These are phyloP conservation scores for Camelina neglecta DNA, from an alignment of 345 rosid genomes.

Conservation along the genomic window DNA sequence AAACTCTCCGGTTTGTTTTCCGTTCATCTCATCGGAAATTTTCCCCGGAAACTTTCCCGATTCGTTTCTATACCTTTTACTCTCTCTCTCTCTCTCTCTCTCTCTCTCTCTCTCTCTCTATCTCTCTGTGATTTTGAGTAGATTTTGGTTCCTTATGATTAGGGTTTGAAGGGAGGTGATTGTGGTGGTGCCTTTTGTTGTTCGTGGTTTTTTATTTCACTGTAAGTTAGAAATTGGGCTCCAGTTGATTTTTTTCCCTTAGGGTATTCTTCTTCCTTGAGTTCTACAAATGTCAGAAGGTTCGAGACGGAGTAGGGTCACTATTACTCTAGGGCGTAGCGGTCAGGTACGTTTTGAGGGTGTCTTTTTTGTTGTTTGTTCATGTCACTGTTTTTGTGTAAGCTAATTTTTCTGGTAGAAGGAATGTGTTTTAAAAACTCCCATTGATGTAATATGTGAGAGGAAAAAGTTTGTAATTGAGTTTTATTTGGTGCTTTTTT, in stretches of 20 bases:
- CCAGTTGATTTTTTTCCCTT: slow-evolving; percentile 20
- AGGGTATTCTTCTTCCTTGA: slow-evolving; percentile 47
- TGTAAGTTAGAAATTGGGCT: slow-evolving; percentile 17
- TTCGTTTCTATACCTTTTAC: neutral
- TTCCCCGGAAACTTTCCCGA: neutral
- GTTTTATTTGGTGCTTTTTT: slow-evolving; percentile 7
- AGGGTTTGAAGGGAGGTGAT: slow-evolving; percentile 39
- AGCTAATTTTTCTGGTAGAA: neutral
- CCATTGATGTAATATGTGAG: neutral
- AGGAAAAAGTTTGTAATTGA: neutral
- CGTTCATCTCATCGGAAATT: slow-evolving; percentile 13
- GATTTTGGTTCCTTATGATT: slow-evolving; percentile 24
- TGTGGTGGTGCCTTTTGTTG: neutral
- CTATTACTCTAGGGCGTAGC: slow-evolving; percentile 77
- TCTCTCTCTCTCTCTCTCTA: neutral
- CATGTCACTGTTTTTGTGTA: neutral
- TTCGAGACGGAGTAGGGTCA: slow-evolving; percentile 69
- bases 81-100: neutral
- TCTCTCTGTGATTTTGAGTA: slow-evolving; percentile 25
- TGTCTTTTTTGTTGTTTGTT: neutral
- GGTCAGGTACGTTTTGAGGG: slow-evolving; percentile 64
- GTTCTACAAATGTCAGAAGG: slow-evolving; percentile 67
- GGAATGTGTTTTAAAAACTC: neutral
- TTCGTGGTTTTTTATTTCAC: slow-evolving; percentile 1
- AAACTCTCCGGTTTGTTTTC: neutral